These are phyloP conservation scores for Magnolia kwangsiensis DNA, from an alignment of 164 flowering plant species.

Conservation along the genomic window DNA sequence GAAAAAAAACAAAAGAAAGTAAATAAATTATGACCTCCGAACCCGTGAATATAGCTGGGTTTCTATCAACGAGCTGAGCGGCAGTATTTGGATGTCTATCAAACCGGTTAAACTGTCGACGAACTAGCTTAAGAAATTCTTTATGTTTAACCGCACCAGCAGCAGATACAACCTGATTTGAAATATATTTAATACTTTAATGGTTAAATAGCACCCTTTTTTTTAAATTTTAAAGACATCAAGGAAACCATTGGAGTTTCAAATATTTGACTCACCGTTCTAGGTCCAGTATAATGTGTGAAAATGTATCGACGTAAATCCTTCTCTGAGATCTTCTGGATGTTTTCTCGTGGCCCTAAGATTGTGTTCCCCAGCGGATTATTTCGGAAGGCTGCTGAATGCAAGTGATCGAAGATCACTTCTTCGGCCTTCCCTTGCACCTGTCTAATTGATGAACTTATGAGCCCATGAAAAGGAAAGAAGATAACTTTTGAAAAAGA, in stretches of 20 bases:
- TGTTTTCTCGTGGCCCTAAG: constrained; percentile 16
- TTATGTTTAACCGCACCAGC: constrained; percentile 19
- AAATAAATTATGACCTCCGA: constrained; percentile 54
- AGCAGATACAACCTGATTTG: constrained; percentile 19
- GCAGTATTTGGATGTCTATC: constrained; percentile 55
- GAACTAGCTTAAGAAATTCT: constrained; percentile 14
- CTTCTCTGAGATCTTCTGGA: constrained; percentile 14
- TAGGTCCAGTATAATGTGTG: constrained; percentile 19
- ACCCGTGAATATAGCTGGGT: constrained; percentile 73
- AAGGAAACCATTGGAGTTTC: background rate
- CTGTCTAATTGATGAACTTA: constrained; percentile 12
- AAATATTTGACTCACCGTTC: constrained; percentile 15
- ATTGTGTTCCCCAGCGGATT: constrained; percentile 20
- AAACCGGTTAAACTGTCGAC: constrained; percentile 7
- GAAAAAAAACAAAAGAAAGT: background rate
- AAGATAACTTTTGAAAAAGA: background rate
- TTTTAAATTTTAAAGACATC: background rate
- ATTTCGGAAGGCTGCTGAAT: constrained; percentile 21
- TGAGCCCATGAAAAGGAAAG: background rate
- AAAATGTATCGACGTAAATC: constrained; percentile 13
- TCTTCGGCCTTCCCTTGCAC: constrained; percentile 22
- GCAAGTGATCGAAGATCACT: constrained; percentile 23
- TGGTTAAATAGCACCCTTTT: background rate
- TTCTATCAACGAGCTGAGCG: constrained; percentile 53
- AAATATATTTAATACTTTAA: background rate